Conservation (phyloP, 2,329 filamentous ascomycete species). For the Microdochium bolleyi region DNA sequence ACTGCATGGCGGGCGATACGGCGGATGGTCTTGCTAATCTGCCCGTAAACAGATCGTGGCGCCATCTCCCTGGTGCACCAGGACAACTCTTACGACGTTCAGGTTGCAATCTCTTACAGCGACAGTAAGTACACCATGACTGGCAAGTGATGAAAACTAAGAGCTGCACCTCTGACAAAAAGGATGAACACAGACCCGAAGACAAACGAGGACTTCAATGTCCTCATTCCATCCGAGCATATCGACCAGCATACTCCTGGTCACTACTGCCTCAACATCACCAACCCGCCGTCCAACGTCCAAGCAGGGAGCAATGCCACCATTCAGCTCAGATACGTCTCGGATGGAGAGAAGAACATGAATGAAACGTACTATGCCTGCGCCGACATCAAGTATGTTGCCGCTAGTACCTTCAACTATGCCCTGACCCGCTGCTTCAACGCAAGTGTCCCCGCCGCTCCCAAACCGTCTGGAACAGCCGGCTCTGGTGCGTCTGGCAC, state of each 20-base stretch:
- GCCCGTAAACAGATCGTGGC: constrained; percentile 35
- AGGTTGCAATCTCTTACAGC: constrained; percentile 44
- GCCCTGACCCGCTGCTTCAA: constrained; percentile 33
- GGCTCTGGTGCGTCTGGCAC: background rate
- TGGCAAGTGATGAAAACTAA: background rate
- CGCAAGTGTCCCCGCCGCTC: constrained; percentile 17
- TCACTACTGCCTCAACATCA: constrained; percentile 34
- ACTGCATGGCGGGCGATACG: background rate
- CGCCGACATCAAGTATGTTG: constrained; percentile 37
- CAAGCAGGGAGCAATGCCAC: constrained; percentile 36
- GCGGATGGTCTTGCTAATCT: background rate
- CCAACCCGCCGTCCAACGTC: constrained; percentile 22
- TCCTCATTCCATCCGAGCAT: constrained; percentile 23
- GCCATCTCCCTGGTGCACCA: constrained; percentile 47
- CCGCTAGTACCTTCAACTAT: constrained; percentile 21
- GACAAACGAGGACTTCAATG: constrained; percentile 29
- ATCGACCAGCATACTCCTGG: constrained; percentile 32
- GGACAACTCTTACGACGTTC: constrained; percentile 46
- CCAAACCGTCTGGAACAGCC: background rate
- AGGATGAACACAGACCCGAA: constrained; percentile 22
- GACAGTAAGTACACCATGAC: constrained; percentile 29
- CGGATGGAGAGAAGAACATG: constrained; percentile 24
- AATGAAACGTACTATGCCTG: constrained; percentile 41
- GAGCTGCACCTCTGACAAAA: background rate
- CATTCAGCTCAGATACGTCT: constrained; percentile 38